Base-by-base conservation (phyloP, 1,284 basidiomycete species). In the Golubevia pallescens region DNA sequence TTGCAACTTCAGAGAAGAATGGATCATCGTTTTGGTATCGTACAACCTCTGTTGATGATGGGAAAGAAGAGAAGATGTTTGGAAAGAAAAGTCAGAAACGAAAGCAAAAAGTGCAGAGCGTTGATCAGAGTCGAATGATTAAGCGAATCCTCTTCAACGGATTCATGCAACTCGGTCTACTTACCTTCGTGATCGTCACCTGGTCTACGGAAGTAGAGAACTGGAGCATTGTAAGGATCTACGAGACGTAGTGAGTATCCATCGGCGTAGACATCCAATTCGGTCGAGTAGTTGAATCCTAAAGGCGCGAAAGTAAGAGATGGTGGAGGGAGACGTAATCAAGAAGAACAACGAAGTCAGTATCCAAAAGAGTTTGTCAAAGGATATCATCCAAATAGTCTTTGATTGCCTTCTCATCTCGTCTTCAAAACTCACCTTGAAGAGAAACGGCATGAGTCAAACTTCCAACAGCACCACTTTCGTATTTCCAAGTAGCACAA, bases 401-500 rank as follows among this genome's bases (percentile, higher is more conserved):
- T n/a, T n/a, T n/a, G n/a, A n/a, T n/a, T n/a, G n/a, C n/a, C n/a
- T n/a, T n/a, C n/a, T n/a, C n/a, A n/a, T n/a, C n/a, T n/a, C n/a
- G n/a, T n/a, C n/a, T n/a, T n/a, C n/a, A n/a, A n/a, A n/a, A n/a
- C n/a, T n/a, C n/a, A n/a, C 82, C 82, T 62, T 85, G 82, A 42
- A 85, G 70, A 14, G 82, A 76, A 14, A 85, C 81, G 58, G 77
- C 76, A 69, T 85, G 82, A n/a, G 80, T 85, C 60, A 85, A 64
- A 23, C 74, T 77, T 19, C 82, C 82, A 1, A 85, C 82, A 21
- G 82, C 82, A 58, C 82, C 82, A 5, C 66, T 65, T 51, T 74
- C 73, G 67, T 84, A 85, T 73, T 83, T 85, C 82, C 82, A 85
- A 19, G 75, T 83, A 48, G 82, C 82, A 58, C 78, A 78, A 0